Percentiles rank a stretch among this genome's conserved stretches.
Evolutionary conservation across 495 filamentous ascomycete genomes (phyloP).

Genomic region (Hypoxylon perforatum): DNA sequence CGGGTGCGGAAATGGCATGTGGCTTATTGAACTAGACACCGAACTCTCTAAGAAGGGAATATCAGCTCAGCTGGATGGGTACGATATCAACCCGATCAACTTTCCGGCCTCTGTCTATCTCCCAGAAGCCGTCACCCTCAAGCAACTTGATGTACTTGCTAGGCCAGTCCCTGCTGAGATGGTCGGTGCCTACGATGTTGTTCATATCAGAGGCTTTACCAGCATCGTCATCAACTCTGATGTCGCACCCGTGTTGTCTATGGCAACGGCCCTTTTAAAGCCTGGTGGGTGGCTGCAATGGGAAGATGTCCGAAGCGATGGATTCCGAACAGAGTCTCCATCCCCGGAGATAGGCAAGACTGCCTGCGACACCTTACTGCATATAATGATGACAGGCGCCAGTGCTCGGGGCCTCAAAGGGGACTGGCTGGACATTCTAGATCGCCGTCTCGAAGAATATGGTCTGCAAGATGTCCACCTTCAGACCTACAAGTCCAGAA

Average conservation of each 20-base stretch:
- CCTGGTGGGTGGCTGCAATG: slow-evolving; percentile 28
- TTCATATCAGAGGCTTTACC: slow-evolving; percentile 31
- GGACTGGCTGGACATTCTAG: not conserved
- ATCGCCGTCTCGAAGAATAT: slow-evolving; percentile 1
- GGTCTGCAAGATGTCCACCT: not conserved
- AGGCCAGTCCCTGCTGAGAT: slow-evolving; percentile 22
- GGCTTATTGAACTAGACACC: slow-evolving; percentile 4
- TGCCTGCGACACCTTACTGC: slow-evolving; percentile 3
- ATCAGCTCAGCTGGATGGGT: slow-evolving; percentile 13
- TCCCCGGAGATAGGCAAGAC: not conserved
- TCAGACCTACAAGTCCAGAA: not conserved
- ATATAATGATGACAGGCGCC: slow-evolving; percentile 4
- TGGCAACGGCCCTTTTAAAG: slow-evolving; percentile 26
- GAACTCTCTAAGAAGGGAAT: slow-evolving; percentile 9
- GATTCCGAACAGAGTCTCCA: slow-evolving; percentile 8
- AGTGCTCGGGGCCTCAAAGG: not conserved
- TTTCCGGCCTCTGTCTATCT: slow-evolving; percentile 22
- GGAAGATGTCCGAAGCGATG: slow-evolving; percentile 8
- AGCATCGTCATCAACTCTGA: slow-evolving; percentile 28
- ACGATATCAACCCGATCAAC: slow-evolving; percentile 30
- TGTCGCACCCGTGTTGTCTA: slow-evolving; percentile 21
- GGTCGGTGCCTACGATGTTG: slow-evolving; percentile 33
- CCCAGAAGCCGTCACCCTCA: slow-evolving; percentile 30
- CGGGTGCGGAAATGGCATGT: slow-evolving; percentile 21
- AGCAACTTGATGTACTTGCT: slow-evolving; percentile 19